Percentiles rank a stretch among this genome's conserved stretches.
These are phyloP conservation scores for Phytophthora lateralis DNA, from an alignment of 352 stramenopile genomes.

Conservation along the genomic window DNA sequence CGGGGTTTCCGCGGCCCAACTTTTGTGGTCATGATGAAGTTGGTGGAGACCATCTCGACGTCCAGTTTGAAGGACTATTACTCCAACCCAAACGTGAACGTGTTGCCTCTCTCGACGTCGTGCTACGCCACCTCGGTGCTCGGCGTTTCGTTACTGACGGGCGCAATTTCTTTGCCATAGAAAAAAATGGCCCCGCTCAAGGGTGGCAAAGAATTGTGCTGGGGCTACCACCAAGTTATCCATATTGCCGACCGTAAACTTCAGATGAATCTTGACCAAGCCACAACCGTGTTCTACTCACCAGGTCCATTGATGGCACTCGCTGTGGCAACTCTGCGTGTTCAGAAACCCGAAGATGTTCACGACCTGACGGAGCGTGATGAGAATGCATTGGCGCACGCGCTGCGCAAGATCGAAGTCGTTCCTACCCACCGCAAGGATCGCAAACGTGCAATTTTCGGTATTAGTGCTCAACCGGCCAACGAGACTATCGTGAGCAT, in stretches of 20 bases:
- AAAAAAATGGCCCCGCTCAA: slow-evolving; percentile 60
- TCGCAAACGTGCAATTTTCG: slow-evolving; percentile 57
- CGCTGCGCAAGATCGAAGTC: slow-evolving; percentile 59
- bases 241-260: slow-evolving; percentile 57
- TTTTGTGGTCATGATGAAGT: slow-evolving; percentile 74
- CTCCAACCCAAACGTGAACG: slow-evolving; percentile 58
- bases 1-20: slow-evolving; percentile 46
- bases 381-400: slow-evolving; percentile 35
- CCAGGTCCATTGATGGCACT: too few species aligned
- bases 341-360: too few species aligned
- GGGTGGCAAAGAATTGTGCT: slow-evolving; percentile 72
- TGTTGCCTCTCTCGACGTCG: too few species aligned
- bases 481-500: slow-evolving; percentile 57
- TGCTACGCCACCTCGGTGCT: slow-evolving; percentile 59
- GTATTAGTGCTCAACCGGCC: slow-evolving; percentile 50
- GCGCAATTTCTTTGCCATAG: slow-evolving; percentile 76
- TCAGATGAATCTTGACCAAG: slow-evolving; percentile 76
- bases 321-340: too few species aligned
- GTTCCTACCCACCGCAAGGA: slow-evolving; percentile 67
- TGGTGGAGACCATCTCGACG: slow-evolving; percentile 62
- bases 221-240: slow-evolving; percentile 78
- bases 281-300: slow-evolving; percentile 74
- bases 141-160: slow-evolving; percentile 66
- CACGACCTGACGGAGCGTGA: slow-evolving; percentile 44
- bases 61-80: slow-evolving; percentile 51